Base-by-base conservation (phyloP, 164 flowering plant genomes). In the Pachysandra terminalis region DNA sequence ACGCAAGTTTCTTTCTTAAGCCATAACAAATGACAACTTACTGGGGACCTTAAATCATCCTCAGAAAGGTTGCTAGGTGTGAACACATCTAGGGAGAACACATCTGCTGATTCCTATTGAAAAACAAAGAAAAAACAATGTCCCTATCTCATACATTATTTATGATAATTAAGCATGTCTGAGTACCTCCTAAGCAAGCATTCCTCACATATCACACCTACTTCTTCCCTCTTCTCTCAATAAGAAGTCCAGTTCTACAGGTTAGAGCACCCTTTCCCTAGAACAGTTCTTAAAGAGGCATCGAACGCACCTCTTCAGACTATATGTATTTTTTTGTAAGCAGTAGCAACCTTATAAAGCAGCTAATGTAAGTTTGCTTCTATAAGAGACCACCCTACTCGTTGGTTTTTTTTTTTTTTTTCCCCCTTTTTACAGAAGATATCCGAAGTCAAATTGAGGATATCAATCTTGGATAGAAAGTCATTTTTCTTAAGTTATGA, bases 221-320 rank as follows among this genome's bases (percentile, higher is more conserved):
- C 53, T 61, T 16, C 59, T 77, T 59, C 59, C 70, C 59, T 63
- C 70, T 69, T 63, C 62, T 51, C 71, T 77, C 78, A 76, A 79
- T 55, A 77, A 82, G n/a, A n/a, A n/a, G n/a, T n/a, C 73, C 81
- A 73, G 78, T 77, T 77, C 71, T 65, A 81, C 80, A 81, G 51
- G 77, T 71, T 78, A 75, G 70, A 74, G 68, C 70, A 56, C 65
- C 61, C 71, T 15, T 67, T 71, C 71, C n/a, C 64, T 61, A 37
- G 49, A 37, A 63, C 54, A 68, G 25, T 41, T 45, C 62, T 71
- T 73, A 32, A n/a, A 49, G 27, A 51, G 61, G 53, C 49, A 56
- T 65, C n/a, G n/a, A n/a, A n/a, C n/a, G n/a, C n/a, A n/a, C n/a
- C n/a, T n/a, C n/a, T n/a, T n/a, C n/a, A n/a, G n/a, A n/a, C n/a